Conservation (phyloP, 257 asterid species). For the Solanum arcanum region DNA sequence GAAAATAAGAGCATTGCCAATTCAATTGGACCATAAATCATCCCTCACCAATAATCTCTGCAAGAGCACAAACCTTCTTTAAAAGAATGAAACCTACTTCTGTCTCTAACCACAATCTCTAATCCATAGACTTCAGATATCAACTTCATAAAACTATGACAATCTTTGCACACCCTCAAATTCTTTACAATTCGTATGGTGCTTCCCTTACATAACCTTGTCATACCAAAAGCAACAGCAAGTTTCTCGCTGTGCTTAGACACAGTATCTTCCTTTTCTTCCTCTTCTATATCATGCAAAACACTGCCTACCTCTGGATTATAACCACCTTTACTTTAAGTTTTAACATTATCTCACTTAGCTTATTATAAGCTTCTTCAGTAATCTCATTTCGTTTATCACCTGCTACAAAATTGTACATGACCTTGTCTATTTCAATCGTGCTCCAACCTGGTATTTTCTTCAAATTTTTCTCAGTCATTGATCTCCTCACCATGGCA, state of each 20-base stretch:
- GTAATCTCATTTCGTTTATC: too few relatives aligned
- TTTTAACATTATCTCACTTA: too few relatives aligned
- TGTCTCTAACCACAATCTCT: conserved; percentile 56
- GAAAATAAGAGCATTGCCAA: neutral
- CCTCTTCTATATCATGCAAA: too few relatives aligned
- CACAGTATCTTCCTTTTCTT: too few relatives aligned
- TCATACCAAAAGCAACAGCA: conserved; percentile 48
- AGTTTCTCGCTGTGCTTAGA: too few relatives aligned
- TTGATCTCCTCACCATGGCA: neutral
- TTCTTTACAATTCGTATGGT: conserved; percentile 50
- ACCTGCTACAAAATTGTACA: too few relatives aligned
- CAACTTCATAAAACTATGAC: conserved; percentile 57
- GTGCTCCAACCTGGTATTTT: too few relatives aligned
- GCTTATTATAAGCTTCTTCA: too few relatives aligned
- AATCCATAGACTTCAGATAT: conserved; percentile 42
- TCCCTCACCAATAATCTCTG: conserved; percentile 50
- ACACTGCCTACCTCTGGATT: too few relatives aligned
- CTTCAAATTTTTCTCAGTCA: too few relatives aligned
- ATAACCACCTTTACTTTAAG: too few relatives aligned
- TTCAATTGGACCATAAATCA: neutral
- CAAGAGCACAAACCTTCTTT: conserved; percentile 54
- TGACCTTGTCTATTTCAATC: too few relatives aligned
- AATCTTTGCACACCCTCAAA: conserved; percentile 66
- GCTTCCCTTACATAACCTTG: conserved; percentile 26
- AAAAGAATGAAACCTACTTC: conserved; percentile 59